Evolutionary conservation across 2,329 filamentous ascomycete species (phyloP), one percentile per base, ranked within the genome.

Genomic region (Aspergillus sp.): DNA sequence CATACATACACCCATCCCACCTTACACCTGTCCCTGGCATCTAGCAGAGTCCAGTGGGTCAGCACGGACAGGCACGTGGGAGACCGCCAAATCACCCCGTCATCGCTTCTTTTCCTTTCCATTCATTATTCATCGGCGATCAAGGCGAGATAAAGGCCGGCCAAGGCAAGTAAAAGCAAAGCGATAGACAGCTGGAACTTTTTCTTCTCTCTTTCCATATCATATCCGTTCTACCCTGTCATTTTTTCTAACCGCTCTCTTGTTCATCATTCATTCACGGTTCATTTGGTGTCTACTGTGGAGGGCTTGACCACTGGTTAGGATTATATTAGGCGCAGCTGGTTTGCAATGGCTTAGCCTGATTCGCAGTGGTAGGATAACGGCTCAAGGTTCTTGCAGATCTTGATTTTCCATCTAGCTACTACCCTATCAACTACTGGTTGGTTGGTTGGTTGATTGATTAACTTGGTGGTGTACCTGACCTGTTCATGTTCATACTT

Each of bases 71-170:
- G 24, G 19, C 17, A 48, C 9, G 22, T 7, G n/a, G 24, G 33
- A 9, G 19, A 15, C 22, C 19, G 41, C 19, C 30, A 17, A 39
- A 13, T 19, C 19, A 20, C 15, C 46, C 46, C 46, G 17, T 22
- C 52, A 41, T 54, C 44, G 52, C 52, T 54, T 54, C 37, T 34
- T 40, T 54, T 12, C 33, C 30, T 39, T 46, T 53, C 11, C 41
- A 37, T 53, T 30, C 30, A 51, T 41, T 20, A 15, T 20, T 39
- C 48, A 48, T 20, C 40, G 50, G 34, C 34, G 37, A 37, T 41
- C 33, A 22, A 37, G 51, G 51, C 51, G 51, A 53, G 37, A 48
- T 15, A 30, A 49, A 13, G 30, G 24, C 11, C 40, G 46, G 42
- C 33, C 27, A 33, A 33, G 51, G 27, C 45, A 53, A 53, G 39